phyloP scores from a whole-genome alignment of 2,329 filamentous ascomycete species.

The Chaetomium olivaceum region DNA sequence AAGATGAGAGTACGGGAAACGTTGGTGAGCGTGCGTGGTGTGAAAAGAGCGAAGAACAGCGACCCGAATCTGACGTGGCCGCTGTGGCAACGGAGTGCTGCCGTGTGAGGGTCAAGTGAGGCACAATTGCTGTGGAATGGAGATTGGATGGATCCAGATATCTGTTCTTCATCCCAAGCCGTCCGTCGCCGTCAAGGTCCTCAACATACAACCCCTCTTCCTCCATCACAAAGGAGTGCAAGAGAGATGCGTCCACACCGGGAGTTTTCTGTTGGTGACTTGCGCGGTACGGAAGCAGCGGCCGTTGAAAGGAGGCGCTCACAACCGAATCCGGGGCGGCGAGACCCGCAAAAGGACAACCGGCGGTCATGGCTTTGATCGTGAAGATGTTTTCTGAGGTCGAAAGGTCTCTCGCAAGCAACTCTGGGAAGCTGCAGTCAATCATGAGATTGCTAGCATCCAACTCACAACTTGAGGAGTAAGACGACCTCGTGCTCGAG shows the following conservation, averaged over 20 bases:
- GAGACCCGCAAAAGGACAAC: slow-evolving; percentile 45
- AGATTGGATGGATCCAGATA: slow-evolving; percentile 38
- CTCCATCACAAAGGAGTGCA: slow-evolving; percentile 2
- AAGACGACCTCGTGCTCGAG: not conserved
- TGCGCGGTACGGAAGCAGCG: slow-evolving; percentile 11
- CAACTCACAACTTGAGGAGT: slow-evolving; percentile 15
- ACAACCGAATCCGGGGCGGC: slow-evolving; percentile 33
- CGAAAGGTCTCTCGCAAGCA: slow-evolving; percentile 57
- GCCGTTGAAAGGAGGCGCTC: slow-evolving; percentile 11
- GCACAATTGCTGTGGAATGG: slow-evolving; percentile 41
- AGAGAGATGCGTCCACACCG: not conserved
- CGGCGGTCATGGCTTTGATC: slow-evolving; percentile 55
- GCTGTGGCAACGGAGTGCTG: slow-evolving; percentile 44
- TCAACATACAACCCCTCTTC: slow-evolving; percentile 3
- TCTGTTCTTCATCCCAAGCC: slow-evolving; percentile 4
- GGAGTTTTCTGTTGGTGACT: slow-evolving; percentile 8
- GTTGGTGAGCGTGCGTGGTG: slow-evolving; percentile 25
- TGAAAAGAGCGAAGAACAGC: slow-evolving; percentile 35
- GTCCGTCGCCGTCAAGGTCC: slow-evolving; percentile 8
- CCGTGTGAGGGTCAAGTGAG: slow-evolving; percentile 38
- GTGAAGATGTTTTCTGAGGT: slow-evolving; percentile 50
- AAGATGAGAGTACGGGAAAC: slow-evolving; percentile 14
- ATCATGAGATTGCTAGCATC: slow-evolving; percentile 26
- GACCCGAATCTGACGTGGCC: slow-evolving; percentile 44
- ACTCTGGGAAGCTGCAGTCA: slow-evolving; percentile 55